Conservation (phyloP, 768 basidiomycete species). For the Macrolepiota fuliginosa region DNA sequence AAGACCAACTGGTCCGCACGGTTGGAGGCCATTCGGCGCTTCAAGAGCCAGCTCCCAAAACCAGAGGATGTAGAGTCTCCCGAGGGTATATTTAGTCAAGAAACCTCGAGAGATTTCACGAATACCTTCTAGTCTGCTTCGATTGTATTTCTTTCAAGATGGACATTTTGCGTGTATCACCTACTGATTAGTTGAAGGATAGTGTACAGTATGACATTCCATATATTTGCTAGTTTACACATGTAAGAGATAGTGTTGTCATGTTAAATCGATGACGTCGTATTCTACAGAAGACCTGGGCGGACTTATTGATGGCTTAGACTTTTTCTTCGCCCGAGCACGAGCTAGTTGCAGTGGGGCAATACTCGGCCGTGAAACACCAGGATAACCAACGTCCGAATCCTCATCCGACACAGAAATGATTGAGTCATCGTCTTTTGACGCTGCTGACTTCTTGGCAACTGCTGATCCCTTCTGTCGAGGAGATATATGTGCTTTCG, state of each 20-base stretch:
- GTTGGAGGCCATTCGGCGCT: conserved; percentile 75
- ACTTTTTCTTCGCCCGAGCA: not conserved
- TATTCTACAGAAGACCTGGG: not conserved
- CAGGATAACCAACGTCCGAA: not conserved
- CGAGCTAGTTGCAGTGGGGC: conserved; percentile 9
- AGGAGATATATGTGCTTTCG: conserved; percentile 12
- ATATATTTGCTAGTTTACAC: conserved; percentile 1
- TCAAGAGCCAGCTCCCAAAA: conserved; percentile 41
- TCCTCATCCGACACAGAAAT: conserved; percentile 3
- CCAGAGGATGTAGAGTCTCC: conserved; percentile 18
- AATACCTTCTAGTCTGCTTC: conserved; percentile 36
- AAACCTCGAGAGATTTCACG: conserved; percentile 58
- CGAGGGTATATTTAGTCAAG: conserved; percentile 51
- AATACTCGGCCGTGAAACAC: not conserved
- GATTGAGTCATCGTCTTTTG: not conserved
- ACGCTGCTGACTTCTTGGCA: not conserved
- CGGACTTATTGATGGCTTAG: not conserved
- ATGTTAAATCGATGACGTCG: conserved; percentile 10
- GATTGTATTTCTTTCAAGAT: not conserved
- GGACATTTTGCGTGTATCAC: not conserved
- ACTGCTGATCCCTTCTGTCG: not conserved
- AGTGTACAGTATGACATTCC: not conserved
- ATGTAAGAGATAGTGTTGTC: not conserved
- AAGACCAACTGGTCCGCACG: conserved; percentile 88
- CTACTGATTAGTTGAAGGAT: not conserved